These are phyloP conservation scores for Chlorella sp. DNA, from an alignment of 139 green algal species.

Conservation along the genomic window DNA sequence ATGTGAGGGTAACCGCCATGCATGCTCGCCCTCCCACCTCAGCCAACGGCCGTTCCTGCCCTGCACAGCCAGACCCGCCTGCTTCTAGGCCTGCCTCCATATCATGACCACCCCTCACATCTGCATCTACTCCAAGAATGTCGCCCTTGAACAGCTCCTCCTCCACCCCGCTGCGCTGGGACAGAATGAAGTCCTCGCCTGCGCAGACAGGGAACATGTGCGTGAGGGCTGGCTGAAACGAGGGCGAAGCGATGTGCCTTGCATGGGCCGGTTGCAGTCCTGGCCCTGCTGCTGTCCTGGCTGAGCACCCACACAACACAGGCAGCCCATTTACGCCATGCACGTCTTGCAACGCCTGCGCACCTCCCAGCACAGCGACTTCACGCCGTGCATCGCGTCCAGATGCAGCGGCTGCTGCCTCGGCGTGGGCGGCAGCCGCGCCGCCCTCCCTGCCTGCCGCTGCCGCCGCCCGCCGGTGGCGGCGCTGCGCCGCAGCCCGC, in stretches of 20 bases:
- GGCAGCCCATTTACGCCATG: no score
- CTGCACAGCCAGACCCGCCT: neutral
- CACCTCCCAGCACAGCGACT: neutral
- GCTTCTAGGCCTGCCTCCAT: neutral
- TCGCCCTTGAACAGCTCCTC: constrained; percentile 30
- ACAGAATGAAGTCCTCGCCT: constrained; percentile 27
- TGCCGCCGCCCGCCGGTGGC: neutral
- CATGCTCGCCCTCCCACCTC: no score
- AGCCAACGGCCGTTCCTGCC: no score
- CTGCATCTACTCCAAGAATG: constrained; percentile 13
- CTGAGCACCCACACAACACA: no score
- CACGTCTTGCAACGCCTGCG: no score
- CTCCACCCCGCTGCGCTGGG: constrained; percentile 11
- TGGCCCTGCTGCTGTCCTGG: no score
- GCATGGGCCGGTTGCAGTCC: no score
- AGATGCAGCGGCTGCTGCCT: neutral
- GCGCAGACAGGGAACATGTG: no score
- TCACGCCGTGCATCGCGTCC: neutral
- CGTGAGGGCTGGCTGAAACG: no score
- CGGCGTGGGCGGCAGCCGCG: neutral
- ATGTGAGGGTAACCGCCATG: no score
- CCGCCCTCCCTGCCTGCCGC: no score
- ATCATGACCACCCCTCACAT: neutral
- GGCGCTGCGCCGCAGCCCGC: neutral
- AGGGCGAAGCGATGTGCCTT: no score